Percentiles rank a stretch among this genome's conserved stretches.
Conservation (phyloP, 495 filamentous ascomycete genomes). For the Annulohypoxylon maeteangense region DNA sequence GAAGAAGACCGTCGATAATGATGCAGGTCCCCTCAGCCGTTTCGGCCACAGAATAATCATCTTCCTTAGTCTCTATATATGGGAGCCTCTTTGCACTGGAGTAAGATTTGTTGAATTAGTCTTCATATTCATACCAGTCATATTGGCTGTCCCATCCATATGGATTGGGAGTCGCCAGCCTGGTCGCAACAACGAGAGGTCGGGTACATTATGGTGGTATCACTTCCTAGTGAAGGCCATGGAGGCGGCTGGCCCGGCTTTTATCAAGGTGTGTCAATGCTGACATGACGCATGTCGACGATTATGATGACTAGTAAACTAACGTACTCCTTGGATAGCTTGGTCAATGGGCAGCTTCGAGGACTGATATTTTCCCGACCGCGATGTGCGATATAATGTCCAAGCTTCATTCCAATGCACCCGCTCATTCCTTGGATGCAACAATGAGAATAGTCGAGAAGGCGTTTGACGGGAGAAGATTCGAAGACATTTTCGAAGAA, state of each 20-base stretch:
- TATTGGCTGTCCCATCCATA: slow-evolving; percentile 79
- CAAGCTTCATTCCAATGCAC: slow-evolving; percentile 91
- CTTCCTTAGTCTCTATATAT: slow-evolving; percentile 75
- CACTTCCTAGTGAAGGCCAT: slow-evolving; percentile 85
- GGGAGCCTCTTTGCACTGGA: slow-evolving; percentile 89
- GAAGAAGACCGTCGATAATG: slow-evolving; percentile 68
- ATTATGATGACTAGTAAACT: slow-evolving; percentile 16
- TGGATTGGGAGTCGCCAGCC: slow-evolving; percentile 75
- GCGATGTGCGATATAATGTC: slow-evolving; percentile 95
- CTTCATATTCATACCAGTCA: slow-evolving; percentile 90
- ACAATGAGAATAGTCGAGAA: slow-evolving; percentile 82
- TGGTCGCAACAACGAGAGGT: slow-evolving; percentile 72
- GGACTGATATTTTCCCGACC: slow-evolving; percentile 96
- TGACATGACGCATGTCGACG: not conserved
- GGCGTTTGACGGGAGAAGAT: slow-evolving; percentile 81
- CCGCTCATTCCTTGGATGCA: slow-evolving; percentile 83
- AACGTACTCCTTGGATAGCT: slow-evolving; percentile 66
- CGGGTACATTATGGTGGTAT: slow-evolving; percentile 96
- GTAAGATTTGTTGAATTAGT: slow-evolving; percentile 85
- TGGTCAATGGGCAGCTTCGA: slow-evolving; percentile 98
- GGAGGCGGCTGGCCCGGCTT: slow-evolving; percentile 95
- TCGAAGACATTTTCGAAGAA: slow-evolving; percentile 96
- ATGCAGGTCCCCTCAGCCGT: slow-evolving; percentile 66
- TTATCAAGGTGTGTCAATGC: slow-evolving; percentile 82
- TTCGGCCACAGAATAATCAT: slow-evolving; percentile 65